phyloP scores from a whole-genome alignment of 495 filamentous ascomycete species.

The Neurospora tetrasperma region DNA sequence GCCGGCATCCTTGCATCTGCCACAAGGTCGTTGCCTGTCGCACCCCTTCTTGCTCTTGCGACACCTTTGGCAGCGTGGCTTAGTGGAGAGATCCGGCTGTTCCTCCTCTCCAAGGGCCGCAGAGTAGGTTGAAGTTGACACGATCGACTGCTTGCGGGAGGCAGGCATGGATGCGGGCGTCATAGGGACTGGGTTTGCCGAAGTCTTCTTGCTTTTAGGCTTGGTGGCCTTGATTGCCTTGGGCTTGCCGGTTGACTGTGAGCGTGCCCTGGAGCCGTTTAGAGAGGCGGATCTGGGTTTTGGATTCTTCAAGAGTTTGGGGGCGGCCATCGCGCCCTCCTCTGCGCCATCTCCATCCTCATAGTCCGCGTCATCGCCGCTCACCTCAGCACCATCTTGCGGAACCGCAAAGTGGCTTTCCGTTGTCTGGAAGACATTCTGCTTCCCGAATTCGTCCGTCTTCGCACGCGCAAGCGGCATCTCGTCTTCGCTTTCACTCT shows the following conservation, averaged over 20 bases:
- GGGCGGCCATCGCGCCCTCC: slow-evolving; percentile 23
- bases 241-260: slow-evolving; percentile 21
- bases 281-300: slow-evolving; percentile 32
- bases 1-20: slow-evolving; percentile 90
- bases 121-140: slow-evolving; percentile 57
- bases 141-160: slow-evolving; percentile 71
- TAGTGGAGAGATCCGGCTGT: slow-evolving; percentile 82
- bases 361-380: slow-evolving; percentile 57
- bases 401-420: slow-evolving; percentile 51
- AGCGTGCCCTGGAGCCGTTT: slow-evolving; percentile 19
- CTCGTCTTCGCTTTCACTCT: slow-evolving; percentile 67
- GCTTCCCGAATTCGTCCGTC: slow-evolving; percentile 39
- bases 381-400: slow-evolving; percentile 61
- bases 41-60: slow-evolving; percentile 99
- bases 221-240: slow-evolving; percentile 39
- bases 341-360: slow-evolving; percentile 47
- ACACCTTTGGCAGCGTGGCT: slow-evolving; percentile 95
- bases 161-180: slow-evolving; percentile 59
- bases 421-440: slow-evolving; percentile 45
- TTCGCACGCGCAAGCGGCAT: slow-evolving; percentile 52
- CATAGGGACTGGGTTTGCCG: slow-evolving; percentile 41
- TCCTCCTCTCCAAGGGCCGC: slow-evolving; percentile 61
- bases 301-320: slow-evolving; percentile 24
- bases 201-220: slow-evolving; percentile 48
- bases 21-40: slow-evolving; percentile 89